Evolutionary conservation across 2,329 filamentous ascomycete species (phyloP).

Genomic region (Epichloe gansuensis): DNA sequence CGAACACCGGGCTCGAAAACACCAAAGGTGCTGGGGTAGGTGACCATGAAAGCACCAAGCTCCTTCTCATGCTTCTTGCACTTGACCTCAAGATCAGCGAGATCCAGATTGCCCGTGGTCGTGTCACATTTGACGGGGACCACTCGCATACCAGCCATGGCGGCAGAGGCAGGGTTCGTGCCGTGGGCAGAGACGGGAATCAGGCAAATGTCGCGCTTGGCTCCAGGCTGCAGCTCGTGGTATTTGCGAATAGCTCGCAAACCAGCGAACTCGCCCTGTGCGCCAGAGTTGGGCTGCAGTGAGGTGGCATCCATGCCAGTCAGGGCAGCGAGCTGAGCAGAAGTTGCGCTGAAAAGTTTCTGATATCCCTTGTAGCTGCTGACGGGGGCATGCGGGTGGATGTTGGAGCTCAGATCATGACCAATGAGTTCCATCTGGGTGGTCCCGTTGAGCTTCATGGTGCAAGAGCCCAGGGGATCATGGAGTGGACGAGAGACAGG

Average conservation of each 20-base stretch:
- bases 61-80: constrained; percentile 79
- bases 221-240: constrained; percentile 53
- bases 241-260: constrained; percentile 80
- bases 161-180: constrained; percentile 88
- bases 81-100: constrained; percentile 75
- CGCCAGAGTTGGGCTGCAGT: constrained; percentile 89
- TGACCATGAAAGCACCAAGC: constrained; percentile 90
- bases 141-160: constrained; percentile 92
- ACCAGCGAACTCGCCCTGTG: constrained; percentile 89
- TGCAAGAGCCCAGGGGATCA: constrained; percentile 95
- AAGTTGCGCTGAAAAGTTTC: constrained; percentile 59
- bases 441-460: constrained; percentile 94
- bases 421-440: constrained; percentile 86
- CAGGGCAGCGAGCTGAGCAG: constrained; percentile 64
- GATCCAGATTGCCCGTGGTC: constrained; percentile 78
- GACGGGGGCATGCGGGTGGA: constrained; percentile 68
- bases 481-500: constrained; percentile 85
- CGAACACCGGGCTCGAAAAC: constrained; percentile 88
- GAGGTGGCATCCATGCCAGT: constrained; percentile 86
- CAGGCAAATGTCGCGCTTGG: constrained; percentile 79
- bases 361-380: constrained; percentile 56
- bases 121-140: constrained; percentile 84
- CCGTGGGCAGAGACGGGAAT: constrained; percentile 94
- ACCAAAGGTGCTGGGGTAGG: constrained; percentile 89
- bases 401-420: constrained; percentile 59